Conservation (phyloP, 139 green algal genomes). For the Prasinococcaceae sp. region DNA sequence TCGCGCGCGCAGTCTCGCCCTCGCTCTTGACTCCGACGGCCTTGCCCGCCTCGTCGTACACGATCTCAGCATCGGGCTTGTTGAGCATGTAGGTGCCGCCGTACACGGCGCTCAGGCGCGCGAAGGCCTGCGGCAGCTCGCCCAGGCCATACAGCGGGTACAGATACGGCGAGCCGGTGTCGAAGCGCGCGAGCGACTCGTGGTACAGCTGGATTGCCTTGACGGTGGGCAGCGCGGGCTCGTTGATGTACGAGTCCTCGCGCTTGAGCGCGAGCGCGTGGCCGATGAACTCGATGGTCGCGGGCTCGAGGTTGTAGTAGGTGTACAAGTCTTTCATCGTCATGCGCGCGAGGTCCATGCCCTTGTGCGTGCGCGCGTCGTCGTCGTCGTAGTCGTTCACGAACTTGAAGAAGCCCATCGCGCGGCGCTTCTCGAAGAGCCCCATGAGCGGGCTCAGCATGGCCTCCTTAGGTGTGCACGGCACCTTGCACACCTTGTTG, state of each 20-base stretch:
- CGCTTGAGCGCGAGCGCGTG: conserved; percentile 86
- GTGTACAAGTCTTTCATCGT: conserved; percentile 77
- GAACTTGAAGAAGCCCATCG: conserved; percentile 85
- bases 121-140: conserved; percentile 93
- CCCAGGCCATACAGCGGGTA: conserved; percentile 96
- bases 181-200: conserved; percentile 84
- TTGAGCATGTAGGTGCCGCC: conserved; percentile 98
- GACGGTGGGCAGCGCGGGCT: conserved; percentile 67
- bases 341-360: conserved; percentile 65
- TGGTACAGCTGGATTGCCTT: conserved; percentile 66
- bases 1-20: conserved; percentile 62
- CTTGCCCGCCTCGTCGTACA: conserved; percentile 62
- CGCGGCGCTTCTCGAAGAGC: conserved; percentile 93
- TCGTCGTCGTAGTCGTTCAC: conserved; percentile 77
- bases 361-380: conserved; percentile 68
- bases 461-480: conserved; percentile 83
- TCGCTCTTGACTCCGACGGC: conserved; percentile 69
- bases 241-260: conserved; percentile 43
- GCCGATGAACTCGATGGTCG: conserved; percentile 81
- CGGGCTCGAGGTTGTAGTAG: conserved; percentile 63
- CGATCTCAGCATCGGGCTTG: conserved; percentile 65
- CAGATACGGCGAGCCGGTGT: conserved; percentile 84
- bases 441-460: conserved; percentile 82
- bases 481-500: conserved; percentile 69
- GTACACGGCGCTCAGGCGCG: conserved; percentile 84